Evolutionary conservation across 176 grass and related monocot species (phyloP).

Genomic region (Aegilops umbellulata): DNA sequence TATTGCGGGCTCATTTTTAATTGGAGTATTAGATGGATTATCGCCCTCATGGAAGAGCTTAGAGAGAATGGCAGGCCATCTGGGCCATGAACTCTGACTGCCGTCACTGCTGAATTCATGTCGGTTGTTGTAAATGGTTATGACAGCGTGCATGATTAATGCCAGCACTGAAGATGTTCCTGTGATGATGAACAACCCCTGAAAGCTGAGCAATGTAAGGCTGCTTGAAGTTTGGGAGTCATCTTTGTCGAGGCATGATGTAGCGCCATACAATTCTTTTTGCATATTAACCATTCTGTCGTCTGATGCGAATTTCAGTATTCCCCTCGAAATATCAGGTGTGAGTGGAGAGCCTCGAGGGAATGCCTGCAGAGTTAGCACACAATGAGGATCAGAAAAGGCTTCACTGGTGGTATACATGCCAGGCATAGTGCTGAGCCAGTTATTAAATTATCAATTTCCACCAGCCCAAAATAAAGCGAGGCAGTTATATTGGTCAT

Average conservation of each 20-base stretch:
- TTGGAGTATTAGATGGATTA: not conserved
- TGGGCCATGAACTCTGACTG: constrained; percentile 21
- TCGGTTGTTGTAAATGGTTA: constrained; percentile 22
- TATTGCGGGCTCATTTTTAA: not conserved
- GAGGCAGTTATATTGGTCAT: not conserved
- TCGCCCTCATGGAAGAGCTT: constrained; percentile 22
- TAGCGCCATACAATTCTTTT: constrained; percentile 1
- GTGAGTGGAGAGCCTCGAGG: constrained; percentile 61
- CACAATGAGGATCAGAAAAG: not conserved
- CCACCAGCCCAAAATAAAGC: too few species aligned
- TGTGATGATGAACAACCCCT: constrained; percentile 60
- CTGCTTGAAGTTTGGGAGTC: constrained; percentile 54
- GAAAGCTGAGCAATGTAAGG: constrained; percentile 55
- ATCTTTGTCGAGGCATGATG: constrained; percentile 33
- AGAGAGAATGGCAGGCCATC: constrained; percentile 19
- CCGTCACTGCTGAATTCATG: not conserved
- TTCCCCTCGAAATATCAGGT: constrained; percentile 51
- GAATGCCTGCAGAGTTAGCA: constrained; percentile 53
- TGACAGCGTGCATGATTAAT: constrained; percentile 33
- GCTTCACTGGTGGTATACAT: not conserved
- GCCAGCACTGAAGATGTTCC: constrained; percentile 47
- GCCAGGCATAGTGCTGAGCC: not conserved
- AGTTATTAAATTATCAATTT: not conserved
- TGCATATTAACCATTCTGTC: constrained; percentile 25
- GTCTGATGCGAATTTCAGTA: constrained; percentile 33